A percentile compares a stretch with the other conserved stretches of the same genome.
Conservation (phyloP, 352 stramenopile species). For the Globisporangium emineosum region DNA sequence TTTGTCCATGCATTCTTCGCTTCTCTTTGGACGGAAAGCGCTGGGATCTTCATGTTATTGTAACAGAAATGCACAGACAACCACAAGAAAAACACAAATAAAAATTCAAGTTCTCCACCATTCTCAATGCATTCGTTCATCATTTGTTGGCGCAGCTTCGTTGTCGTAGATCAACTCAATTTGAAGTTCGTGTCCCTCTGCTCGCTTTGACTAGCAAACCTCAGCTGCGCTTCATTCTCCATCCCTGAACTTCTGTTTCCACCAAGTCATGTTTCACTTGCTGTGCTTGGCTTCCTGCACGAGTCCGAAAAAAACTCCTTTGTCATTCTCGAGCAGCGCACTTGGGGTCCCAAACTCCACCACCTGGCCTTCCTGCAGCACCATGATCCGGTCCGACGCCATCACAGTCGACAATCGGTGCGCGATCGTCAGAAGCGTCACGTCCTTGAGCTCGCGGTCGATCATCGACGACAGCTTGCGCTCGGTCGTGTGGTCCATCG, state of each 20-base stretch:
- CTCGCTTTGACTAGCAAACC: background rate
- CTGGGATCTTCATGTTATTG: slow-evolving; percentile 4
- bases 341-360: slow-evolving; percentile 79
- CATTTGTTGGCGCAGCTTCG: background rate
- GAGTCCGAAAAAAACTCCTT: slow-evolving; percentile 2
- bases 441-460: slow-evolving; percentile 79
- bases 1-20: background rate
- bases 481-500: too few species aligned
- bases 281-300: slow-evolving; percentile 15
- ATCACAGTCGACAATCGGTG: slow-evolving; percentile 90
- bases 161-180: background rate
- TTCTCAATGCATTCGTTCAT: background rate
- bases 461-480: too few species aligned
- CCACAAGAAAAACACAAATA: background rate
- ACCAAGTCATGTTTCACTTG: background rate
- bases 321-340: slow-evolving; percentile 3
- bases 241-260: background rate
- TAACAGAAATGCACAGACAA: slow-evolving; percentile 8
- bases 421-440: slow-evolving; percentile 92
- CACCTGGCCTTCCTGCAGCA: slow-evolving; percentile 79
- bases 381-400: slow-evolving; percentile 83
- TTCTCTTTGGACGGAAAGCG: background rate
- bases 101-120: slow-evolving; percentile 3
- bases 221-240: background rate
- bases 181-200: background rate